Evolutionary conservation across 495 filamentous ascomycete species (phyloP).

Genomic region (Lasiosphaeria hispida): DNA sequence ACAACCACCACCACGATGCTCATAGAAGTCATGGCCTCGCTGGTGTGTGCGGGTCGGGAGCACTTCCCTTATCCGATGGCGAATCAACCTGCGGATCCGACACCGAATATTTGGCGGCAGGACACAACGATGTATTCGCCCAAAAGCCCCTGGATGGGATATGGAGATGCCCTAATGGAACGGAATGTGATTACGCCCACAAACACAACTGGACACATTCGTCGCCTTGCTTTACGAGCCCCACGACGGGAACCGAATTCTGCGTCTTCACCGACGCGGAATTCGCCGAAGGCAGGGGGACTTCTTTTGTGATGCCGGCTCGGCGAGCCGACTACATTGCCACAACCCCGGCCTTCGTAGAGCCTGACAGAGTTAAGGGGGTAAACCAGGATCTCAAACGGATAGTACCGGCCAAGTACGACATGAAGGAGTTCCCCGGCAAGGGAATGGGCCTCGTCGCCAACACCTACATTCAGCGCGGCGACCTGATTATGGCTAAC

Average conservation of each 20-base stretch:
- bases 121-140: background rate
- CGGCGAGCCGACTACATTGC: conserved; percentile 25
- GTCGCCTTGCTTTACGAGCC: conserved; percentile 25
- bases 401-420: conserved; percentile 21
- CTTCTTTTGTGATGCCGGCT: conserved; percentile 31
- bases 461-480: conserved; percentile 25
- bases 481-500: conserved; percentile 35
- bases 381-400: conserved; percentile 26
- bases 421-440: conserved; percentile 31
- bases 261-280: conserved; percentile 33
- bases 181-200: conserved; percentile 6
- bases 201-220: conserved; percentile 28
- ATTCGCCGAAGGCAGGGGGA: conserved; percentile 32
- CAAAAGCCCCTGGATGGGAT: background rate
- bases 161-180: conserved; percentile 15
- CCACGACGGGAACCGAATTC: conserved; percentile 12
- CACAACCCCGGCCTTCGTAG: conserved; percentile 23
- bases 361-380: conserved; percentile 18
- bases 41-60: conserved; percentile 7
- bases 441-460: conserved; percentile 37
- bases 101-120: conserved; percentile 5
- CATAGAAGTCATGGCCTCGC: background rate
- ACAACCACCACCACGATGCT: conserved; percentile 4
- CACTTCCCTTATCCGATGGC: conserved; percentile 1
- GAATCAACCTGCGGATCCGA: conserved; percentile 6